phyloP scores from a whole-genome alignment of 345 rosid species.

The Bretschneidera sinensis region DNA sequence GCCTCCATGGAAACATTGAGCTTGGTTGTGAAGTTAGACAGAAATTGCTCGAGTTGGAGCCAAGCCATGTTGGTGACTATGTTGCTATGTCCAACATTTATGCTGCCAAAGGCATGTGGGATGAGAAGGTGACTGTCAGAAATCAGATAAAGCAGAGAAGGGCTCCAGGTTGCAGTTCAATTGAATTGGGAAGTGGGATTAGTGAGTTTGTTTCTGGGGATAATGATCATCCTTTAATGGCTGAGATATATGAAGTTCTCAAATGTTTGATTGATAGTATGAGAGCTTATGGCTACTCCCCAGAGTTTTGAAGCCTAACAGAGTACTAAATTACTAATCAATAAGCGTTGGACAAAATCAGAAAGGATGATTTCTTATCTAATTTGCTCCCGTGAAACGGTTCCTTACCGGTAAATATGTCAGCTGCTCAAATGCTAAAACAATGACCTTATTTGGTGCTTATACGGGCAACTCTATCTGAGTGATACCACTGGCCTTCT shows the following conservation, averaged over 20 bases:
- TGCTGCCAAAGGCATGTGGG: conserved; percentile 41
- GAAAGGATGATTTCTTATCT: no score
- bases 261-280: conserved; percentile 15
- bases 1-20: no score
- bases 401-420: no score
- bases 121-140: conserved; percentile 21
- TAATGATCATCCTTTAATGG: conserved; percentile 14
- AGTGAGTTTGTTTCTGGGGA: conserved; percentile 33
- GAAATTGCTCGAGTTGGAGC: no score
- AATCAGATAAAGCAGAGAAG: conserved; percentile 33
- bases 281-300: conserved; percentile 10
- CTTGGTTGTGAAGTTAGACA: no score
- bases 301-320: conserved; percentile 1
- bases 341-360: neutral
- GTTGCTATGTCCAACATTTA: conserved; percentile 37
- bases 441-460: no score
- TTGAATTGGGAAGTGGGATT: conserved; percentile 22
- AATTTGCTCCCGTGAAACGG: no score
- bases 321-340: conserved; percentile 2
- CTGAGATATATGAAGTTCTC: conserved; percentile 22
- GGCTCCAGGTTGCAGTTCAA: conserved; percentile 41
- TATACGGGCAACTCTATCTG: no score
- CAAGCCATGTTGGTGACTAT: conserved; percentile 29
- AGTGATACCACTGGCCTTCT: no score
- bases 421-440: no score